Percentiles rank a stretch among this genome's conserved stretches.
Evolutionary conservation across 441 rosid genomes (phyloP).

Genomic region (Brassica hybrid): DNA sequence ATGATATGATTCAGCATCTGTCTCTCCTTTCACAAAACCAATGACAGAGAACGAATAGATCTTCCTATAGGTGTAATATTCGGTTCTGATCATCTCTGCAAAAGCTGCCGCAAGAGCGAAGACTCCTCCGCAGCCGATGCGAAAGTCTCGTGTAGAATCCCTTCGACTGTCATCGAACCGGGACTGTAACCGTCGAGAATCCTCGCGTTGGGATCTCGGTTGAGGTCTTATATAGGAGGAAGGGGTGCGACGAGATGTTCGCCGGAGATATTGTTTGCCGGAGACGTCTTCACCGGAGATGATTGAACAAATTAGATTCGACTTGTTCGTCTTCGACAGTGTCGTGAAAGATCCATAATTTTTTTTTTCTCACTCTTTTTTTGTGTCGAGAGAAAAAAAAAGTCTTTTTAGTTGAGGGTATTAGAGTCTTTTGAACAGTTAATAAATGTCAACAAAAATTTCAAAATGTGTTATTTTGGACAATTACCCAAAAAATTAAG

Average conservation of each 20-base stretch:
- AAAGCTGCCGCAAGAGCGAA: slow-evolving; percentile 39
- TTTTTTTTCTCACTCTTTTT: no score
- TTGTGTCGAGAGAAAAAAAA: no score
- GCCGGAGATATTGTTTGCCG: no score
- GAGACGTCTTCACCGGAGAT: no score
- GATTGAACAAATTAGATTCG: no score
- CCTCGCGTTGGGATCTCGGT: slow-evolving; percentile 21
- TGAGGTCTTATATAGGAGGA: slow-evolving; percentile 42
- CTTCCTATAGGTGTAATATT: neutral
- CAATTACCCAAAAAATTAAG: no score
- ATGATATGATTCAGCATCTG: slow-evolving; percentile 22
- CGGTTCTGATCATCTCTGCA: slow-evolving; percentile 47
- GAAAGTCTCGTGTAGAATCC: slow-evolving; percentile 37
- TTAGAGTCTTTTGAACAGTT: no score
- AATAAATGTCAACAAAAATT: no score
- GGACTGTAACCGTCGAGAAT: slow-evolving; percentile 27
- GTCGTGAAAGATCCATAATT: no score
- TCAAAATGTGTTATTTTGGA: no score
- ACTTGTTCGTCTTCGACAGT: no score
- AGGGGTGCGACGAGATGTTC: slow-evolving; percentile 46
- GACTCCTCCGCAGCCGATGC: slow-evolving; percentile 41
- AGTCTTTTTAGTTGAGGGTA: no score
- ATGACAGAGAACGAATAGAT: slow-evolving; percentile 23
- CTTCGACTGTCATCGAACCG: slow-evolving; percentile 60
- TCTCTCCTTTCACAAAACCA: slow-evolving; percentile 32